Evolutionary conservation across 257 asterid species (phyloP), one percentile per base, ranked within the genome.

Genomic region (Perilla frutescens): DNA sequence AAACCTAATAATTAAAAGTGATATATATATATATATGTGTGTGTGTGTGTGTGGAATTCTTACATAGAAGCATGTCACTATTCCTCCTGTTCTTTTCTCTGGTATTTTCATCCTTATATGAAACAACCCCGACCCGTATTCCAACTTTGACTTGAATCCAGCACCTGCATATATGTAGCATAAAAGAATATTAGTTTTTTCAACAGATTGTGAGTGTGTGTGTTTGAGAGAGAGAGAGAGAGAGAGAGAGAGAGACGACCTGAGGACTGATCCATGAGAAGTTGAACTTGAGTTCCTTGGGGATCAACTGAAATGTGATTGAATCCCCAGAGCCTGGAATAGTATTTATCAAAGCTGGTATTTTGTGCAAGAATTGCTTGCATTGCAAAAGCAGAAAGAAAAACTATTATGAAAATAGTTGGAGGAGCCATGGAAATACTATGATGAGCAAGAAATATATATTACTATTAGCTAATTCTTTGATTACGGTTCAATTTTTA

Each of bases 81-180:
- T n/a, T 50, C 91, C 94, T 72, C 64, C 78, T 1, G 94, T 57
- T 59, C 11, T 76, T 14, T 44, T 65, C 0, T 77, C 36, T 9
- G 91, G 82, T 37, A 82, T 56, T 76, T 88, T 86, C 84, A 88
- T 88, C 53, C 49, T 68, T 6, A 87, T 71, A 11, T 50, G 84
- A 64, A 89, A 85, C 26, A 77, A 41, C 7, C 96, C 92, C 0
- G 96, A 89, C 14, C 73, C 73, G 6, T 72, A 89, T 0, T 66
- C 74, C 63, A 40, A 43, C 6, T 78, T 76, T 37, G 96, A 89
- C 75, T 77, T 77, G 69, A 87, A 87, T 47, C 96, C 96, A 73
- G 87, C 77, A 3, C 92, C 96, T 82, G 32, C 10, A 26, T 6
- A 65, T 56, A 12, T 0, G 37, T 7, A 44, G 3, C 26, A 20